Conservation (phyloP, 2,329 filamentous ascomycete genomes). For the Epichloe hybrida region DNA sequence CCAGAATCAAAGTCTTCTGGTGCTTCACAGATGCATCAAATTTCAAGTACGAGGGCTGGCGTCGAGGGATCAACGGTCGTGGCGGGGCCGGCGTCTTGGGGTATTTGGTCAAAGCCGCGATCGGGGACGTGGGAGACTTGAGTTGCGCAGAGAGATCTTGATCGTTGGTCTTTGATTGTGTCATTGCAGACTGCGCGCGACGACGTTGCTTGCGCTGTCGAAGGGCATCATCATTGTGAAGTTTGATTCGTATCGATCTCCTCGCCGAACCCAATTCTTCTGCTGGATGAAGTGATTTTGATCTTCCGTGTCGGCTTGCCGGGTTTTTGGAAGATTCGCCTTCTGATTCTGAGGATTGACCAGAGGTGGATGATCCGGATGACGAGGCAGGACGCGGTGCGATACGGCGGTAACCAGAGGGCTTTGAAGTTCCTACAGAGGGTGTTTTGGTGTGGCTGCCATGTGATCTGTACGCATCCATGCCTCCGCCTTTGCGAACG, state of each 20-base stretch:
- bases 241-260: constrained; percentile 80
- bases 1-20: constrained; percentile 88
- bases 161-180: constrained; percentile 27
- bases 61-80: constrained; percentile 73
- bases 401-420: constrained; percentile 15
- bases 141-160: constrained; percentile 60
- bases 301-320: constrained; percentile 41
- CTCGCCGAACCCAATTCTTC: constrained; percentile 54
- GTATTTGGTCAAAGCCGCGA: constrained; percentile 69
- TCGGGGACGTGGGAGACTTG: constrained; percentile 85
- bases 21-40: constrained; percentile 42
- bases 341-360: constrained; percentile 59
- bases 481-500: constrained; percentile 23
- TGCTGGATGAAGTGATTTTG: constrained; percentile 43
- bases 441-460: not conserved
- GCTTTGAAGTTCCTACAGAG: constrained; percentile 5
- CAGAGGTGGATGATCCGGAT: constrained; percentile 42
- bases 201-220: constrained; percentile 60
- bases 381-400: constrained; percentile 15
- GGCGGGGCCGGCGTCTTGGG: constrained; percentile 82
- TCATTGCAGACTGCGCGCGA: constrained; percentile 40
- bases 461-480: constrained; percentile 11
- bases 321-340: constrained; percentile 32
- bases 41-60: constrained; percentile 77
- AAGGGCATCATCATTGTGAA: constrained; percentile 66